Evolutionary conservation across 192 early-diverging fungal genomes (phyloP).

Genomic region (Entomortierella chlamydospora): DNA sequence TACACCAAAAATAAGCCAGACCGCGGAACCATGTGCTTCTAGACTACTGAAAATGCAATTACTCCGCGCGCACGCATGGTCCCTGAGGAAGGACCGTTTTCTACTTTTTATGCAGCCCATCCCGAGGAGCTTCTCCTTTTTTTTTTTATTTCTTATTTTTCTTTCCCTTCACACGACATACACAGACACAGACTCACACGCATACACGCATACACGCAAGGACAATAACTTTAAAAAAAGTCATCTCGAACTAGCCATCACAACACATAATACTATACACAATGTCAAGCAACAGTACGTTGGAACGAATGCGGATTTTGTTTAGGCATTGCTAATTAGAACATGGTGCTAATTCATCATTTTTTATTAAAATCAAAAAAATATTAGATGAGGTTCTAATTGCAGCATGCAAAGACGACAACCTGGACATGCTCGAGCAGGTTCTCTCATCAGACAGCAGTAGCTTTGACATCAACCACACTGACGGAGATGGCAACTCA

Average conservation of each 20-base stretch:
- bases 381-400: slow-evolving; percentile 74
- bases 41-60: too few species aligned
- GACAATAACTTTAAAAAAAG: neutral
- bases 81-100: neutral
- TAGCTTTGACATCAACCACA: slow-evolving; percentile 68
- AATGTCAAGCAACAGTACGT: slow-evolving; percentile 46
- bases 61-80: too few species aligned
- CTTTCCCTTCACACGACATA: neutral
- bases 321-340: too few species aligned
- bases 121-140: neutral
- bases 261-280: neutral
- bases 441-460: slow-evolving; percentile 60
- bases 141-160: neutral
- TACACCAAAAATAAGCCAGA: too few species aligned
- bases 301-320: too few species aligned
- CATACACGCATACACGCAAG: neutral
- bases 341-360: neutral
- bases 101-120: neutral
- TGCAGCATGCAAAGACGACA: slow-evolving; percentile 78
- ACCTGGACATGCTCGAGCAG: slow-evolving; percentile 71
- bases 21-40: too few species aligned
- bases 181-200: neutral
- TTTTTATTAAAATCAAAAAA: neutral
- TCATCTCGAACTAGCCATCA: neutral
- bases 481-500: slow-evolving; percentile 72